phyloP scores from a whole-genome alignment of 2,329 filamentous ascomycete species.

The Aspergillus sp. region DNA sequence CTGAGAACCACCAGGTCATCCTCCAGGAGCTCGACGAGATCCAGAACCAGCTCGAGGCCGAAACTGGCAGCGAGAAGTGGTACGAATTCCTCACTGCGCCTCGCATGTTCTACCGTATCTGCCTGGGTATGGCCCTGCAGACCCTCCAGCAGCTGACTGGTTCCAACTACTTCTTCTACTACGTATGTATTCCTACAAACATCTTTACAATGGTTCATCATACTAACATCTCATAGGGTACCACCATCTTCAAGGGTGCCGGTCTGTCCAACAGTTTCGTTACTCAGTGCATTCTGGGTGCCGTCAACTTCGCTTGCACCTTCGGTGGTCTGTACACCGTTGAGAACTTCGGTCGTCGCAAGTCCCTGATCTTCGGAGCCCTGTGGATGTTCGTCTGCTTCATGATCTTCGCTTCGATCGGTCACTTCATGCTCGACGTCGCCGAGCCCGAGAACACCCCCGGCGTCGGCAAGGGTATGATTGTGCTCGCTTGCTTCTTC shows the following conservation, averaged over 20 bases:
- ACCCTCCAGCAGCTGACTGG: constrained; percentile 49
- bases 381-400: constrained; percentile 68
- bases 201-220: background rate
- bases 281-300: constrained; percentile 65
- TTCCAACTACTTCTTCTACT: constrained; percentile 57
- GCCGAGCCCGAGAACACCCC: constrained; percentile 46
- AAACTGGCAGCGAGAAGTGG: constrained; percentile 45
- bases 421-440: constrained; percentile 47
- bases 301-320: constrained; percentile 68
- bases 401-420: constrained; percentile 63
- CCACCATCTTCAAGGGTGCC: constrained; percentile 60
- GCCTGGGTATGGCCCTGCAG: constrained; percentile 47
- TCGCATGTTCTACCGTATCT: constrained; percentile 48
- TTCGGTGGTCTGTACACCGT: constrained; percentile 70
- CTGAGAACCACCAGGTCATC: constrained; percentile 57
- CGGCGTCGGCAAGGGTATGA: constrained; percentile 65
- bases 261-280: constrained; percentile 65
- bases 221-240: constrained; percentile 37
- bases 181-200: constrained; percentile 37
- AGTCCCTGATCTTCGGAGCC: constrained; percentile 66
- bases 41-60: constrained; percentile 58
- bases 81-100: constrained; percentile 49
- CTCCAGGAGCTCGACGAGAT: constrained; percentile 58
- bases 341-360: constrained; percentile 67
- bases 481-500: constrained; percentile 71